These are phyloP conservation scores for Buddleja alternifolia DNA, from an alignment of 257 asterid species.

Conservation along the genomic window DNA sequence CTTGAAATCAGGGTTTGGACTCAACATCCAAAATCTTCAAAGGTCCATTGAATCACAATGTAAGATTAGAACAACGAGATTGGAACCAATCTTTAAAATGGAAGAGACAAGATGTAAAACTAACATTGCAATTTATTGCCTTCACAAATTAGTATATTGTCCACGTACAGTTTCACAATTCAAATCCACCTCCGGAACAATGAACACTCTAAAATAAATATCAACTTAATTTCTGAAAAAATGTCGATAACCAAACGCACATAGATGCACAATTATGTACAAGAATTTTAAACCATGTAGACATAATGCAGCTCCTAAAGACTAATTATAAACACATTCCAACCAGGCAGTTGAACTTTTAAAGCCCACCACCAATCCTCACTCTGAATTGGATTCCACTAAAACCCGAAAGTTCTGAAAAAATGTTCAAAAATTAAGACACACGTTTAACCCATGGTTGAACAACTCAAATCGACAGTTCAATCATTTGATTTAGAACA, in stretches of 20 bases:
- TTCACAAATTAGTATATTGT: background rate
- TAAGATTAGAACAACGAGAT: background rate
- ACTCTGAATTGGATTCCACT: slow-evolving; percentile 4
- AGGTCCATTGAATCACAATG: background rate
- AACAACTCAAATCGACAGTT: no score
- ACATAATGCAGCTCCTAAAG: background rate
- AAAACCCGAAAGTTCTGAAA: background rate
- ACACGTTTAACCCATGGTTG: background rate
- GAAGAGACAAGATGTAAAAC: background rate
- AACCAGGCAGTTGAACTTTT: background rate
- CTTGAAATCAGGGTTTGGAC: background rate
- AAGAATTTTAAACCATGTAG: slow-evolving; percentile 7
- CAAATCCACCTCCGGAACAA: slow-evolving; percentile 1
- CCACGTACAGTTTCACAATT: background rate
- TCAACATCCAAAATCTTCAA: background rate
- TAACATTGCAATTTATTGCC: slow-evolving; percentile 1
- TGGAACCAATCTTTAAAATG: background rate
- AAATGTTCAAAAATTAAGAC: background rate
- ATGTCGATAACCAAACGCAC: background rate
- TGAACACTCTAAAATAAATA: background rate
- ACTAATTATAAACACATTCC: slow-evolving; percentile 1
- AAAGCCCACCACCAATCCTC: slow-evolving; percentile 11
- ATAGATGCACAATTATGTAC: slow-evolving; percentile 19
- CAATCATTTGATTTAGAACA: background rate
- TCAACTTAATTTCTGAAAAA: slow-evolving; percentile 13